A percentile compares a stretch with the other conserved stretches of the same genome.
These are phyloP conservation scores for Scheffersomyces stipitis DNA, from an alignment of 805 yeast genomes.

Conservation along the genomic window DNA sequence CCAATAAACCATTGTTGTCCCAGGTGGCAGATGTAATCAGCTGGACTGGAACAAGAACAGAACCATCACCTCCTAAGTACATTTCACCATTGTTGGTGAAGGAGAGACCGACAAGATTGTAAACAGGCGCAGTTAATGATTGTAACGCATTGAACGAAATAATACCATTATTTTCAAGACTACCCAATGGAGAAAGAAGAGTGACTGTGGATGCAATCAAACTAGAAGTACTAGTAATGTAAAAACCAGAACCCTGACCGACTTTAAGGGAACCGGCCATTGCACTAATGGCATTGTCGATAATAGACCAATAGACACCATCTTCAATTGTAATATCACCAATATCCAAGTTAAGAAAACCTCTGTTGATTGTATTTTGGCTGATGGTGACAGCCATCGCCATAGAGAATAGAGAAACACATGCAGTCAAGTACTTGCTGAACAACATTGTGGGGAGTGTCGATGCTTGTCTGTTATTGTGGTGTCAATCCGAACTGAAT, in stretches of 20 bases:
- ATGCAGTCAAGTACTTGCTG: no score
- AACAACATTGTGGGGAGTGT: no score
- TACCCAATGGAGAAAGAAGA: constrained; percentile 3
- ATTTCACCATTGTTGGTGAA: constrained; percentile 15
- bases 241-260: constrained; percentile 15
- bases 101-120: constrained; percentile 4
- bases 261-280: constrained; percentile 13
- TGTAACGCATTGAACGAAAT: constrained; percentile 13
- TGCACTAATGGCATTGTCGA: no score
- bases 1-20: constrained; percentile 12
- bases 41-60: constrained; percentile 8
- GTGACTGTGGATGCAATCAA: constrained; percentile 12
- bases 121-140: constrained; percentile 11
- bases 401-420: no score
- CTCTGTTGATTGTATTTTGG: no score
- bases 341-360: neutral
- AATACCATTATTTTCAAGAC: constrained; percentile 14
- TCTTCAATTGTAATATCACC: constrained; percentile 9
- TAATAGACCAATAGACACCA: constrained; percentile 16
- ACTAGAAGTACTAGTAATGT: constrained; percentile 10
- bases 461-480: no score
- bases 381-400: no score
- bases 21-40: constrained; percentile 8
- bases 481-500: no score
- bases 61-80: constrained; percentile 7